Base-by-base conservation (phyloP, 179 eudicot species). In the Amaranthus tricolor region DNA sequence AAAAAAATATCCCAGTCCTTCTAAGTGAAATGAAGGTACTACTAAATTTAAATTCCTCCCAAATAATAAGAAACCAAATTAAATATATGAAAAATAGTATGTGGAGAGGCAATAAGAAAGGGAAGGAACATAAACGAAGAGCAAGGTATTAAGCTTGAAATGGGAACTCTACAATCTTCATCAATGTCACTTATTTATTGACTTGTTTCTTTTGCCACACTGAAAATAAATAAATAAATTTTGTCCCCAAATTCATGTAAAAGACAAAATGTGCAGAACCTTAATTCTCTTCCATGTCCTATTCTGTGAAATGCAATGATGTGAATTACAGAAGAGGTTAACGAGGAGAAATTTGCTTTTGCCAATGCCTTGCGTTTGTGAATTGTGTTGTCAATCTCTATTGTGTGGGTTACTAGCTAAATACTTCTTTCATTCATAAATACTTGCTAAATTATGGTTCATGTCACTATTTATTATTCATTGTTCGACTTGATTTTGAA, bases 201-300 rank as follows among this genome's bases (percentile, higher is more conserved):
- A 72, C 55, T 62, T 70, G 47, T 76, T 20, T 54, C 62, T 43
- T 70, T 70, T 69, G 68, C 53, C 63, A 19, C 69, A 60, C 62
- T 76, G 21, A 47, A 58, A 56, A 56, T 40, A 5, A 19, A 9
- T 12, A 66, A 19, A 14, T 73, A 13, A 21, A 12, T 9, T 43
- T 56, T 31, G 40, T 57, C 66, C 55, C 48, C n/a, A 75, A 57
- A 61, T 77, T 70, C 70, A 70, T 77, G 75, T 64, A 77, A 77
- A 70, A 63, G 61, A 54, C 70, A 71, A 70, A 61, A 51, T 12
- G 13, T 21, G 54, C 79, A 70, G 75, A 77, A 70, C 70, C 79
- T 77, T 77, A 70, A 70, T 76, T 76, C 70, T 58, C 59, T n/a
- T 43, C 21, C 0, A 14, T 76, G 79, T 76, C 74, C 21, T 76